Base-by-base conservation (phyloP, 78 protist genomes). In the Acrasis kona region DNA sequence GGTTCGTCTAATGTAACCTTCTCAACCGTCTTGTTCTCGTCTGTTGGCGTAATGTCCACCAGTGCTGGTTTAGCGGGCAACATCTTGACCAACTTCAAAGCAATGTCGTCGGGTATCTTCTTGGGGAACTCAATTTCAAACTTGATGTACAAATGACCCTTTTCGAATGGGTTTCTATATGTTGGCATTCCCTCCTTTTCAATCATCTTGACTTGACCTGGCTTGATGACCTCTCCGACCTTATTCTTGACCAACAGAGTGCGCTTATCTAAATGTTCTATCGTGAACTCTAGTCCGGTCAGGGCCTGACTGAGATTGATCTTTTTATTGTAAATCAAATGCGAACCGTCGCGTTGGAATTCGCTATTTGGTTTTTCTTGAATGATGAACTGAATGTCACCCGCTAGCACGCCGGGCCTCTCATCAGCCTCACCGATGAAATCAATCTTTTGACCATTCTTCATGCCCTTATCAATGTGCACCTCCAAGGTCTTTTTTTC, bases 181-280 rank as follows among this genome's bases (percentile, higher is more conserved):
- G 89, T 77, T 35, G 99, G 99, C 97, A 96, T 91, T 70, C 99
- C 99, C 83, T 96, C 98, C 72, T 82, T 77, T 34, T 76, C 41
- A 65, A 96, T 81, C 5, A 80, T 71, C 82, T 83, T 87, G 70
- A 86, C 83, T 68, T 75, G 91, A 61, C 86, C 86, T 1, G 95
- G 95, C 64, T 80, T 30, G 6, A 75, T 37, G 10, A 84, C 82
- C 64, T 76, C 76, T 31, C 93, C 94, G 1, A 88, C 86, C 32
- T 29, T 40, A 4, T 81, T 30, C 72, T 29, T 84, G 41, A 93
- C 81, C 64, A 83, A 37, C 32, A 95, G 77, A 29, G 41, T 72
- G 41, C 97, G 77, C n/a, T 82, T 95, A 80, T 95, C 98, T 29
- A 96, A 86, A 64, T 90, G 95, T 35, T 38, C 39, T 72, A 96